These are phyloP conservation scores for Vigna angularis DNA, from an alignment of 306 rosid genomes.

Conservation along the genomic window DNA sequence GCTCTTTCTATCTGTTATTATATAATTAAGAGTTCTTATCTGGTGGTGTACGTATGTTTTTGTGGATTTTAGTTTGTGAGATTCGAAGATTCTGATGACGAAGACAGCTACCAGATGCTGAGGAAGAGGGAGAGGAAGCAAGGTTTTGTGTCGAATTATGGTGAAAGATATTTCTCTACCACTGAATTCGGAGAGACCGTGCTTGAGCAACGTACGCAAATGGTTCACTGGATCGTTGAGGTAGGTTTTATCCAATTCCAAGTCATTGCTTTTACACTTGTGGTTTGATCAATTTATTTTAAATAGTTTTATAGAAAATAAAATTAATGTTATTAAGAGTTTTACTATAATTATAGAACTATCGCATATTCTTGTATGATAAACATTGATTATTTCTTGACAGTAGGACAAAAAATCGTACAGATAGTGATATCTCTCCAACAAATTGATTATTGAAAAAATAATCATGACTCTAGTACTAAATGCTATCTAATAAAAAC, in stretches of 20 bases:
- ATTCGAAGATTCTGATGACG: slow-evolving; percentile 71
- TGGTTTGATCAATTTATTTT: background rate
- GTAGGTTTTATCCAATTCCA: slow-evolving; percentile 59
- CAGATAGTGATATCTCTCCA: no score
- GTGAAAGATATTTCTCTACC: slow-evolving; percentile 55
- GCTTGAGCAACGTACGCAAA: slow-evolving; percentile 68
- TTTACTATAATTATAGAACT: no score
- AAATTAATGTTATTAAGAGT: no score
- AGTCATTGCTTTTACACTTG: background rate
- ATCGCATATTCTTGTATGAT: no score
- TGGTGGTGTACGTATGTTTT: slow-evolving; percentile 12
- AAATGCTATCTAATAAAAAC: no score
- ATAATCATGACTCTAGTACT: no score
- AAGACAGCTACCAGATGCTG: slow-evolving; percentile 74
- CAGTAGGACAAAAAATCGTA: no score
- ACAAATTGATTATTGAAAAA: no score
- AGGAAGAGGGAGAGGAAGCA: slow-evolving; percentile 72
- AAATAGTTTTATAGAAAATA: background rate
- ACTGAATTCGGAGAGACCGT: slow-evolving; percentile 64
- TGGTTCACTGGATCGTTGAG: slow-evolving; percentile 88
- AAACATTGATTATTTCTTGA: no score
- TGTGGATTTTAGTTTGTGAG: slow-evolving; percentile 50
- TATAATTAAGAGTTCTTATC: background rate
- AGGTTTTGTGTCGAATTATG: slow-evolving; percentile 58
- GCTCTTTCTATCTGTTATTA: background rate